Percentiles rank a stretch among this genome's conserved stretches.
Conservation (phyloP, 2,329 filamentous ascomycete species). For the Pseudopyricularia cyperi region DNA sequence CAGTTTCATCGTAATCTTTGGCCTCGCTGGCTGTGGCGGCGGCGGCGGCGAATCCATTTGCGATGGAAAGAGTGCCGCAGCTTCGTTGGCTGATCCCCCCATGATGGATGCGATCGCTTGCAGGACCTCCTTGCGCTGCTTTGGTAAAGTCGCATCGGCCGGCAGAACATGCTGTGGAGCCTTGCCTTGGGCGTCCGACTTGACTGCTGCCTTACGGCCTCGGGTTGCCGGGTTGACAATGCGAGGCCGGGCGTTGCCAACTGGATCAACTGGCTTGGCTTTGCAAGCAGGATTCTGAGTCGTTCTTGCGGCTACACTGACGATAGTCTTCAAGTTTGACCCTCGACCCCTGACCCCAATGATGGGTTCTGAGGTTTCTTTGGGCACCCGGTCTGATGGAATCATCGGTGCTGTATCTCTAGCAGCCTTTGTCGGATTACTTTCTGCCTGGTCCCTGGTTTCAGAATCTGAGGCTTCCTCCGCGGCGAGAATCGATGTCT, state of each 20-base stretch:
- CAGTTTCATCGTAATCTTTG: conserved; percentile 14
- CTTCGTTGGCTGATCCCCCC: background rate
- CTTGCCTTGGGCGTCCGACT: conserved; percentile 35
- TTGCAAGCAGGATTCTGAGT: background rate
- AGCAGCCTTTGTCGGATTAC: too few species aligned
- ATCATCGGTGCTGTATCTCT: too few species aligned
- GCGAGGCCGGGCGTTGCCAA: conserved; percentile 2
- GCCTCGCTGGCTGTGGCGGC: conserved; percentile 10
- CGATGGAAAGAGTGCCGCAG: conserved; percentile 5
- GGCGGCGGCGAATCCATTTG: conserved; percentile 1
- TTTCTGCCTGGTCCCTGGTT: background rate
- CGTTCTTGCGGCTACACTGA: background rate
- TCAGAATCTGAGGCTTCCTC: background rate
- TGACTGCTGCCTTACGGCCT: conserved; percentile 38
- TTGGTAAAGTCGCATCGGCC: conserved; percentile 13
- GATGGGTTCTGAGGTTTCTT: background rate
- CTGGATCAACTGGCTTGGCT: background rate
- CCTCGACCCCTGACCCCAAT: too few species aligned
- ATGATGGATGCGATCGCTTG: background rate
- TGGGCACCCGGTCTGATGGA: background rate
- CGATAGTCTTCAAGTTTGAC: too few species aligned
- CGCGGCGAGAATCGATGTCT: background rate
- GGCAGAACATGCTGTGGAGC: conserved; percentile 28
- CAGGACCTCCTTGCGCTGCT: background rate
- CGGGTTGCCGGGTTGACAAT: conserved; percentile 36